Evolutionary conservation across 2,329 filamentous ascomycete species (phyloP).

Genomic region (Microdochium paspali): DNA sequence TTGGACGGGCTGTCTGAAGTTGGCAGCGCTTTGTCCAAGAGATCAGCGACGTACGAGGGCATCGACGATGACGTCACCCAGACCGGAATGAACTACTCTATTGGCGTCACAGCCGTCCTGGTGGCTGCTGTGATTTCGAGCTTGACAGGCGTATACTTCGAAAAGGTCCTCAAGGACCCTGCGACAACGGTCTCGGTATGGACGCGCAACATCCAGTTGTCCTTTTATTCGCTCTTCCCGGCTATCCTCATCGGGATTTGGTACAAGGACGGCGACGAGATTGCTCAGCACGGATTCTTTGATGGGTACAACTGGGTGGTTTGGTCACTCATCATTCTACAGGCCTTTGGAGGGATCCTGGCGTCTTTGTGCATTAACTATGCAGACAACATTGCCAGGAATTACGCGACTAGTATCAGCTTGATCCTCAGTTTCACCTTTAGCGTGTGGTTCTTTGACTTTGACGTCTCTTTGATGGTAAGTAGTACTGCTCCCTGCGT

Average conservation of each 20-base stretch:
- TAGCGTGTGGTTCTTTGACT: slow-evolving; percentile 79
- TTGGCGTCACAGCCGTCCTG: slow-evolving; percentile 72
- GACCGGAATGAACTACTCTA: slow-evolving; percentile 60
- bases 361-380: slow-evolving; percentile 74
- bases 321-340: slow-evolving; percentile 74
- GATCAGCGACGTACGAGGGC: slow-evolving; percentile 84
- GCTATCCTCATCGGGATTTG: slow-evolving; percentile 79
- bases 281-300: slow-evolving; percentile 82
- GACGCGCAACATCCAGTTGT: slow-evolving; percentile 90
- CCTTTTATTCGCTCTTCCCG: slow-evolving; percentile 88
- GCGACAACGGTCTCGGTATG: slow-evolving; percentile 68
- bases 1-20: slow-evolving; percentile 25
- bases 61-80: slow-evolving; percentile 58
- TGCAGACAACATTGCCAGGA: slow-evolving; percentile 85
- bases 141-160: slow-evolving; percentile 76
- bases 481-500: too few relatives aligned
- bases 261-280: slow-evolving; percentile 76
- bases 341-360: slow-evolving; percentile 78
- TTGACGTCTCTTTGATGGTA: slow-evolving; percentile 64
- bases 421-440: slow-evolving; percentile 81
- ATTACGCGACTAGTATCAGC: slow-evolving; percentile 86
- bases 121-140: slow-evolving; percentile 73
- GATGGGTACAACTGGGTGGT: slow-evolving; percentile 90
- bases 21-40: slow-evolving; percentile 40
- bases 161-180: slow-evolving; percentile 89